Evolutionary conservation across 2,329 filamentous ascomycete species (phyloP).

Genomic region (Monosporascus sp.): DNA sequence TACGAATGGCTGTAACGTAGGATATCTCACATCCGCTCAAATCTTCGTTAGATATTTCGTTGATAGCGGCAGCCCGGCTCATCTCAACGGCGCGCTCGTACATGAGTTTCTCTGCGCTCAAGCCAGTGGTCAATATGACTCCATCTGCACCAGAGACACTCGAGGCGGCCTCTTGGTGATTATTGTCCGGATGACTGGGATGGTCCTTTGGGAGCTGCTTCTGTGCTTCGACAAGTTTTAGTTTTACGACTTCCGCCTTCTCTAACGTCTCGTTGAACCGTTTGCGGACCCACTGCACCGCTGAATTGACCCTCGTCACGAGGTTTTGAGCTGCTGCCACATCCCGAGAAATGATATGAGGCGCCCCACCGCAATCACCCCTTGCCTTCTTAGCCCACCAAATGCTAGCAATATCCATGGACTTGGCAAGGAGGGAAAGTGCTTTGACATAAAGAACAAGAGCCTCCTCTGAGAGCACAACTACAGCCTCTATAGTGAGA

Average conservation of each 20-base stretch:
- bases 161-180: conserved; percentile 53
- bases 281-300: conserved; percentile 90
- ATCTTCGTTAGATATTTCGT: conserved; percentile 91
- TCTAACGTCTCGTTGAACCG: conserved; percentile 97
- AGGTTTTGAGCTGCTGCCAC: conserved; percentile 44
- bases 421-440: conserved; percentile 80
- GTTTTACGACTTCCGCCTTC: conserved; percentile 90
- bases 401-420: conserved; percentile 88
- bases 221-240: conserved; percentile 83
- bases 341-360: conserved; percentile 34
- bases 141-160: conserved; percentile 67
- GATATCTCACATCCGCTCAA: conserved; percentile 83
- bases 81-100: conserved; percentile 96
- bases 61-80: conserved; percentile 90
- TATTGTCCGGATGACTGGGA: conserved; percentile 78
- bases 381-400: conserved; percentile 85
- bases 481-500: conserved; percentile 78
- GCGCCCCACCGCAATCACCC: conserved; percentile 48
- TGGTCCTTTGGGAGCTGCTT: conserved; percentile 78
- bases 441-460: conserved; percentile 95
- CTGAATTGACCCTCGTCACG: conserved; percentile 75
- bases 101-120: conserved; percentile 96
- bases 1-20: conserved; percentile 87
- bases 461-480: conserved; percentile 88
- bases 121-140: conserved; percentile 78